Conservation (phyloP, 495 filamentous ascomycete species). For the Jackrogersella minutella region DNA sequence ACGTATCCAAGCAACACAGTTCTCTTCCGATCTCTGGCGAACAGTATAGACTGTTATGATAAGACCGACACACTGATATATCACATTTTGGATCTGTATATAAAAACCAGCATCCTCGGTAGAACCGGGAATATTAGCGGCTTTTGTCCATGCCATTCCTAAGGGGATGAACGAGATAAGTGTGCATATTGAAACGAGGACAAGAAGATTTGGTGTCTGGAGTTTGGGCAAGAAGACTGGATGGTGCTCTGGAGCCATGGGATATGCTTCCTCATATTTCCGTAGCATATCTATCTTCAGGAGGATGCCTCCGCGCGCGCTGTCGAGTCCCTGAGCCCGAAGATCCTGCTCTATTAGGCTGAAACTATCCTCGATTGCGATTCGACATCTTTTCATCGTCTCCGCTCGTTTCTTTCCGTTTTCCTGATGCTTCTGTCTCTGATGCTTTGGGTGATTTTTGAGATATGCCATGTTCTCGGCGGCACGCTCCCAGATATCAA, state of each 20-base stretch:
- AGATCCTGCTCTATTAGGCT: constrained; percentile 9
- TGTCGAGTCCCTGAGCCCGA: neutral
- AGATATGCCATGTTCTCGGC: constrained; percentile 27
- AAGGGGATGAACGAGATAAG: neutral
- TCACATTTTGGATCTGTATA: neutral
- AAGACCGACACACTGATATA: constrained; percentile 2
- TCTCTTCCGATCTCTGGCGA: neutral
- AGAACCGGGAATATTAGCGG: neutral
- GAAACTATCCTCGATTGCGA: neutral
- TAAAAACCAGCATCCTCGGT: constrained; percentile 21
- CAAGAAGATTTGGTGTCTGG: constrained; percentile 1
- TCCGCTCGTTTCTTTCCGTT: constrained; percentile 12
- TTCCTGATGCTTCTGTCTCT: neutral
- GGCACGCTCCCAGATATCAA: constrained; percentile 23
- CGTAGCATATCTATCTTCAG: constrained; percentile 15
- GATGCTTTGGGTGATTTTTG: constrained; percentile 2
- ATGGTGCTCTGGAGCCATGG: neutral
- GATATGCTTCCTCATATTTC: constrained; percentile 31
- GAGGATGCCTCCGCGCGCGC: constrained; percentile 5
- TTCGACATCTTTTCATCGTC: constrained; percentile 4
- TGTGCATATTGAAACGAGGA: neutral
- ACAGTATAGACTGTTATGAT: neutral
- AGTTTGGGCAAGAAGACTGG: neutral
- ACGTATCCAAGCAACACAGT: constrained; percentile 8
- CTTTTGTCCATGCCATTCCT: constrained; percentile 7